Evolutionary conservation across 768 basidiomycete species (phyloP), one percentile per base, ranked within the genome.

Genomic region (Lactifluus volemus): DNA sequence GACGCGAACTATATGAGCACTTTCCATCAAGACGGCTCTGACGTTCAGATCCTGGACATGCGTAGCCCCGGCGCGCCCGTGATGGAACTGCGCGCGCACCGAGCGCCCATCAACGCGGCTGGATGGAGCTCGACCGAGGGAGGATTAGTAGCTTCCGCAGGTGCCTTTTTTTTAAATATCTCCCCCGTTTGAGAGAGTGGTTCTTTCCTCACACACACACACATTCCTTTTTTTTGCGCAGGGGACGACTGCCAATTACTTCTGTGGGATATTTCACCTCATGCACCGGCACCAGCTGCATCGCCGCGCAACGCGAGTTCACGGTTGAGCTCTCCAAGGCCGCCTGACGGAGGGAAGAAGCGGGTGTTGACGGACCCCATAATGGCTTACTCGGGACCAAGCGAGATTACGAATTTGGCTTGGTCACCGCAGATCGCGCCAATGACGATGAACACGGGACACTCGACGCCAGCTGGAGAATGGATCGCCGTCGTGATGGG

Each of bases 1-100:
- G 88, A 90, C 72, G 88, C 93, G 15, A 94, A 97, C 67, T 97
- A 96, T 72, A 90, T 99, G 84, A 91, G 93, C 12, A 96, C 94
- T 2, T 97, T 98, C 73, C 96, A 98, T 68, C 88, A 92, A 81
- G 94, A 97, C 69, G 90, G 91, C 52, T 73, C 79, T 19, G 89
- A 94, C 68, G 81, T 97, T 4, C 90, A 97, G 71, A 91, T 99
- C 30, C 77, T 99, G 63, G 97, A 99, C 69, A 98, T 98, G 91
- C 84, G 97, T 55, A 90, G 86, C 73, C 97, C 97, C 1, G 97
- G 97, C 2, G 86, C 90, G 63, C 94, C 97, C 0, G 94, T 98
- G 17, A 88, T 94, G 69, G 95, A 98, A 72, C 76, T 98, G 19
- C 81, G 83, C 64, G 93, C 83, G 17, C 96, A 98, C 70, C 81